Conservation (phyloP, 441 rosid species). For the Adansonia gregorii region DNA sequence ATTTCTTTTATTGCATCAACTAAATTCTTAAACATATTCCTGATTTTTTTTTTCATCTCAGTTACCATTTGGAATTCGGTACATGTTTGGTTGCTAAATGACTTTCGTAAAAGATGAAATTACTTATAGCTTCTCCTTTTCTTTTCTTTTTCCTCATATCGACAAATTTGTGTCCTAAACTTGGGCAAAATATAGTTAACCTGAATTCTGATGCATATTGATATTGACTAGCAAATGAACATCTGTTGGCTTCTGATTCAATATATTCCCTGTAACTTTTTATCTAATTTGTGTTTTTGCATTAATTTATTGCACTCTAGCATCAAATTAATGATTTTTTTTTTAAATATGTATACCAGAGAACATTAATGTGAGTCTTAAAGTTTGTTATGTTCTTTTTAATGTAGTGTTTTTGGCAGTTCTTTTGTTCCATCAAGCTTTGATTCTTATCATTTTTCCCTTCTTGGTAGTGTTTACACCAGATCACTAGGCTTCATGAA, state of each 20-base stretch:
- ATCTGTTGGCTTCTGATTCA: background rate
- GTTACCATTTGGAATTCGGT: background rate
- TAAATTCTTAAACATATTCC: background rate
- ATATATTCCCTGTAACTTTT: background rate
- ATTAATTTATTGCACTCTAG: background rate
- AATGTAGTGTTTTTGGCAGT: background rate
- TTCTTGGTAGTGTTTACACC: slow-evolving; percentile 72
- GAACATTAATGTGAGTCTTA: background rate
- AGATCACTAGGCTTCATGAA: slow-evolving; percentile 53
- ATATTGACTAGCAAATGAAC: background rate
- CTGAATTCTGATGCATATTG: background rate
- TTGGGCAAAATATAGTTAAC: background rate
- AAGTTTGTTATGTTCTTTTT: background rate
- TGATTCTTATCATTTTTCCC: slow-evolving; percentile 13
- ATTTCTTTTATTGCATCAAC: background rate
- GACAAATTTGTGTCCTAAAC: background rate
- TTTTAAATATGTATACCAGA: background rate
- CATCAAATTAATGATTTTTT: background rate
- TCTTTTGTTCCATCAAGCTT: background rate
- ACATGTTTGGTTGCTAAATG: slow-evolving; percentile 13
- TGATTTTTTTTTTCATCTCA: background rate
- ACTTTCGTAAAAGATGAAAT: background rate
- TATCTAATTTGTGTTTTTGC: background rate
- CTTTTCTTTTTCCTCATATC: background rate
- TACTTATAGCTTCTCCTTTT: background rate